A percentile compares a stretch with the other conserved stretches of the same genome.
phyloP scores from a whole-genome alignment of 139 green algal species.

The Ettlia oleoabundans region DNA sequence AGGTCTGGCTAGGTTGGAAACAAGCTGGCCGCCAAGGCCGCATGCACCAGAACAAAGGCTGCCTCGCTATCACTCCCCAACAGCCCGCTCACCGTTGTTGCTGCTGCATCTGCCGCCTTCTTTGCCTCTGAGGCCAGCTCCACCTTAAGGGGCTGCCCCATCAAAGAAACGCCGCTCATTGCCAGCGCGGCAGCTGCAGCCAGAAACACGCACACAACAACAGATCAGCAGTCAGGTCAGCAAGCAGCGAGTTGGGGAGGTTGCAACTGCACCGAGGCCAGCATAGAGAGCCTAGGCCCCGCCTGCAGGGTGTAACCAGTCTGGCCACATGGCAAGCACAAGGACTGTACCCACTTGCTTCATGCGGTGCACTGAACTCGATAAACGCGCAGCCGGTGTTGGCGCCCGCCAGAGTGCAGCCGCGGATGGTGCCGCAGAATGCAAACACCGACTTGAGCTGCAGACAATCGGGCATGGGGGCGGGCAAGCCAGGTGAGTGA shows the following conservation, averaged over 20 bases:
- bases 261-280: too few species aligned
- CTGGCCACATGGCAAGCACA: too few species aligned
- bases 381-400: conserved; percentile 55
- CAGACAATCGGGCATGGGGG: too few species aligned
- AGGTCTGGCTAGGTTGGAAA: too few species aligned
- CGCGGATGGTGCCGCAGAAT: conserved; percentile 59
- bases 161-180: conserved; percentile 57
- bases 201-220: neutral
- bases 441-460: conserved; percentile 69
- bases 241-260: too few species aligned
- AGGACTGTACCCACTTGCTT: too few species aligned
- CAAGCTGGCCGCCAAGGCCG: neutral
- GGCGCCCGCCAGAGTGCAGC: conserved; percentile 39
- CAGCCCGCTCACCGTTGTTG: neutral
- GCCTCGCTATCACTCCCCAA: too few species aligned
- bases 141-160: conserved; percentile 31
- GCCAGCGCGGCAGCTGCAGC: conserved; percentile 28
- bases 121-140: conserved; percentile 19
- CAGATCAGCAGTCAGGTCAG: neutral
- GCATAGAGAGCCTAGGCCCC: too few species aligned
- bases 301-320: too few species aligned
- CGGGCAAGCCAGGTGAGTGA: too few species aligned
- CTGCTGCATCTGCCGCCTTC: conserved; percentile 8
- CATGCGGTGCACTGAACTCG: conserved; percentile 51
- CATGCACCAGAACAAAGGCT: neutral